phyloP scores from a whole-genome alignment of 2,329 filamentous ascomycete genomes.

The Sclerotinia sclerotiorum region DNA sequence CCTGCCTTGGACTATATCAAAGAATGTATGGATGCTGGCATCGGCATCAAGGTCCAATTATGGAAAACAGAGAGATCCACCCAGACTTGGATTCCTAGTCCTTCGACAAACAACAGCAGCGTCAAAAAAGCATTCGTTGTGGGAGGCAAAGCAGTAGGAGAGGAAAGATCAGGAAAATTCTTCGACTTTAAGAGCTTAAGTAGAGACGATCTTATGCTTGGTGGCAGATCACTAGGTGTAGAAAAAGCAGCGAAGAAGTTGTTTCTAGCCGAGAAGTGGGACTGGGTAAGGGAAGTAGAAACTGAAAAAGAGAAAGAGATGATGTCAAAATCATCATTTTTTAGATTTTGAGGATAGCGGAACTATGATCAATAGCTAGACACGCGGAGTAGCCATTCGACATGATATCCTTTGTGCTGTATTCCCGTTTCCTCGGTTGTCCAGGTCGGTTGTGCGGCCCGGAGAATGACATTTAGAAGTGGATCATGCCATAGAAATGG shows the following conservation, averaged over 20 bases:
- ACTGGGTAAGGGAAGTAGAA: slow-evolving; percentile 49
- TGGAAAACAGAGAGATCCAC: slow-evolving; percentile 33
- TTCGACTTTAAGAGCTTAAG: slow-evolving; percentile 48
- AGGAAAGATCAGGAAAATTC: slow-evolving; percentile 23
- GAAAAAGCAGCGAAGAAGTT: slow-evolving; percentile 53
- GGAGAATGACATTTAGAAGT: background rate
- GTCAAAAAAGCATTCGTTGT: slow-evolving; percentile 32
- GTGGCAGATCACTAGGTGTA: slow-evolving; percentile 50
- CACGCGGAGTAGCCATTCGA: background rate
- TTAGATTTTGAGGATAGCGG: slow-evolving; percentile 19
- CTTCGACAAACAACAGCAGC: background rate
- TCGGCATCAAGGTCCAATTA: slow-evolving; percentile 33
- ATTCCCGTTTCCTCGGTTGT: background rate
- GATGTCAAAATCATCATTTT: slow-evolving; percentile 22
- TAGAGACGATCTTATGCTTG: slow-evolving; percentile 52
- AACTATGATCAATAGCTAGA: background rate
- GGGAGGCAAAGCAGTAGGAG: slow-evolving; percentile 29
- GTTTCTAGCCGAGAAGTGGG: slow-evolving; percentile 58
- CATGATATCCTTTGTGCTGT: background rate
- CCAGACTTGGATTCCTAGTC: slow-evolving; percentile 33
- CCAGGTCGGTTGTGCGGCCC: background rate
- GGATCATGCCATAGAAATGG: background rate
- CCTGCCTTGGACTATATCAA: slow-evolving; percentile 66
- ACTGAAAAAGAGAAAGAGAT: slow-evolving; percentile 26
- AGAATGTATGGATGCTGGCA: slow-evolving; percentile 49